phyloP scores from a whole-genome alignment of 805 yeast genomes.

The Maudiozyma saulgeensis region DNA sequence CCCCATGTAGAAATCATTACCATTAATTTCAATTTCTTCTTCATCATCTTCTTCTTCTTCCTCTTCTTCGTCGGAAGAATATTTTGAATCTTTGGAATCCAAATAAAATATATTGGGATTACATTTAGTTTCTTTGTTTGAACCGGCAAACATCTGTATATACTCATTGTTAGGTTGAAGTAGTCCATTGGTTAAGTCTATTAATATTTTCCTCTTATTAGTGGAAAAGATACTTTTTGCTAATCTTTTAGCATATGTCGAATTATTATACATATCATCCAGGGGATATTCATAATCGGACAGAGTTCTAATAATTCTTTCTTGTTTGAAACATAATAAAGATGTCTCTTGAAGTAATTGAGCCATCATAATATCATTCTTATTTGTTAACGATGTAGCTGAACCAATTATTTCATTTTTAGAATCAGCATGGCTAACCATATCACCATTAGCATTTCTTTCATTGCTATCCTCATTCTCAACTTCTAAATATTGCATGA shows the following conservation, averaged over 20 bases:
- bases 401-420: background rate
- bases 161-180: background rate
- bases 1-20: background rate
- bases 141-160: too few species aligned
- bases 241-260: slow-evolving; percentile 12
- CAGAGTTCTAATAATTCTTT: slow-evolving; percentile 16
- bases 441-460: background rate
- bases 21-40: background rate
- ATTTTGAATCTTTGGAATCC: too few species aligned
- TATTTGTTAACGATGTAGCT: background rate
- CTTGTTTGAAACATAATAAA: slow-evolving; percentile 14
- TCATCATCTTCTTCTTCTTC: background rate
- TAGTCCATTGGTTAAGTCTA: background rate
- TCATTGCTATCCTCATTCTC: slow-evolving; percentile 7
- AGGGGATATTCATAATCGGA: slow-evolving; percentile 22
- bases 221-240: background rate
- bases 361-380: slow-evolving; percentile 2
- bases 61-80: too few species aligned
- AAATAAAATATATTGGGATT: too few species aligned
- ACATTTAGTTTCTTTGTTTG: too few species aligned
- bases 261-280: slow-evolving; percentile 10
- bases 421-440: background rate
- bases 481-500: slow-evolving; percentile 14
- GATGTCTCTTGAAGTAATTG: slow-evolving; percentile 21
- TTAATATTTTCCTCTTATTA: background rate